phyloP scores from a whole-genome alignment of 2,329 filamentous ascomycete species.

The Colletotrichum truncatum region DNA sequence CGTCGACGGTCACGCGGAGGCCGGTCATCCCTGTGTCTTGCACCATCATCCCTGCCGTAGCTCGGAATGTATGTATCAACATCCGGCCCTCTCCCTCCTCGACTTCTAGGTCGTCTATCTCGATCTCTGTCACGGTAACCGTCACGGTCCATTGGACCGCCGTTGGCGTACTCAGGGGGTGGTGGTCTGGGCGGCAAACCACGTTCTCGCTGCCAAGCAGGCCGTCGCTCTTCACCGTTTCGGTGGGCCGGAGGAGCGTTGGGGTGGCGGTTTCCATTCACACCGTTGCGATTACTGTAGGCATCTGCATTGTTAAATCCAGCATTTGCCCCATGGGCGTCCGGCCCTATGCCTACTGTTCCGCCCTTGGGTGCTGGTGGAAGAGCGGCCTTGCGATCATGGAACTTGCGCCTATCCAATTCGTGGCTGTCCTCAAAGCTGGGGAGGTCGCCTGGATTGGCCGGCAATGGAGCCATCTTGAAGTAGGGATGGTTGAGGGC shows the following conservation, averaged over 20 bases:
- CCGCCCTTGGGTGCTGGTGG: constrained; percentile 93
- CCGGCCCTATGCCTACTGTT: constrained; percentile 80
- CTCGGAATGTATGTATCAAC: constrained; percentile 62
- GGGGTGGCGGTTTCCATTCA: constrained; percentile 56
- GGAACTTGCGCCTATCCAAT: constrained; percentile 90
- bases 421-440: constrained; percentile 95
- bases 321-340: constrained; percentile 54
- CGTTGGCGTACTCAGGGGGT: constrained; percentile 50
- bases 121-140: constrained; percentile 45
- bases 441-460: constrained; percentile 87
- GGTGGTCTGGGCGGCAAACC: constrained; percentile 61
- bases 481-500: constrained; percentile 95
- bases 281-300: constrained; percentile 58
- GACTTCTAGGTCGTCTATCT: constrained; percentile 42
- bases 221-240: constrained; percentile 55
- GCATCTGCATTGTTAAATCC: constrained; percentile 62
- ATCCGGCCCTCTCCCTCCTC: constrained; percentile 44
- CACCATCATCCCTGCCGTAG: constrained; percentile 48
- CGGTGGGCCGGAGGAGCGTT: constrained; percentile 40
- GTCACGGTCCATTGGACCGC: constrained; percentile 47
- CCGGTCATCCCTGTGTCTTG: constrained; percentile 38
- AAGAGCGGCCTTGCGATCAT: constrained; percentile 83
- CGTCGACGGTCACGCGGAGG: constrained; percentile 35
- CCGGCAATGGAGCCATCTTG: constrained; percentile 78
- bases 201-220: constrained; percentile 65